Evolutionary conservation across 2,329 filamentous ascomycete species (phyloP), one percentile per base, ranked within the genome.

Genomic region (Talaromyces atroroseus): DNA sequence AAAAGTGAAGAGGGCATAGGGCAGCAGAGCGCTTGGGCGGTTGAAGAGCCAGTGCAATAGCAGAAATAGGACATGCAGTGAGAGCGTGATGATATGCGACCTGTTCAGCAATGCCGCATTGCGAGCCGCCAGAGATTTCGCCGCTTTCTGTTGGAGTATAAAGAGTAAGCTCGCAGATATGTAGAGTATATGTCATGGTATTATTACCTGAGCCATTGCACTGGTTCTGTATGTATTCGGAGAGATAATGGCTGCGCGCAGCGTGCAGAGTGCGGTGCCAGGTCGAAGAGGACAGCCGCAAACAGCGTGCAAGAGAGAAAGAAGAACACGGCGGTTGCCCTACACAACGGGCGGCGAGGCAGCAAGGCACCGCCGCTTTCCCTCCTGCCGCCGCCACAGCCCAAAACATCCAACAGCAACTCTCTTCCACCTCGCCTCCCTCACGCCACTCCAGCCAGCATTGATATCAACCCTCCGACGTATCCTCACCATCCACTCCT

Each of bases 21-120:
- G 78, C 52, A 85, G 73, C 21, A 85, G 68, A 12, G 78, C 87
- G 34, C 82, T 79, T 59, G 80, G 78, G 66, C 87, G 81, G 70
- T 89, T 75, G 67, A 88, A 65, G 54, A 82, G 64, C 65, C 87
- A 80, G 71, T 88, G 84, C 59, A 87, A 81, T 52, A 90, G 68
- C 58, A 95, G 78, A 77, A 92, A 96, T 68, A 90, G 68, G 57
- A 71, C 67, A 71, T 97, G 91, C 68, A 95, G 76, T 62, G 77
- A 68, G 59, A 89, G 77, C 47, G 90, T 86, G 60, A 88, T 87
- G 55, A 89, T 77, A 71, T 96, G 92, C 24, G 94, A 89, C 68
- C 85, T 89, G 68, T 87, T 89, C 48, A 99, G 85, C 45, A 88
- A 80, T 34, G 83, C 78, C 48, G 83, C 79, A 73, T 97, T 97